Percentiles rank a stretch among this genome's conserved stretches.
phyloP scores from a whole-genome alignment of 2,329 filamentous ascomycete genomes.

The Calycina marina region DNA sequence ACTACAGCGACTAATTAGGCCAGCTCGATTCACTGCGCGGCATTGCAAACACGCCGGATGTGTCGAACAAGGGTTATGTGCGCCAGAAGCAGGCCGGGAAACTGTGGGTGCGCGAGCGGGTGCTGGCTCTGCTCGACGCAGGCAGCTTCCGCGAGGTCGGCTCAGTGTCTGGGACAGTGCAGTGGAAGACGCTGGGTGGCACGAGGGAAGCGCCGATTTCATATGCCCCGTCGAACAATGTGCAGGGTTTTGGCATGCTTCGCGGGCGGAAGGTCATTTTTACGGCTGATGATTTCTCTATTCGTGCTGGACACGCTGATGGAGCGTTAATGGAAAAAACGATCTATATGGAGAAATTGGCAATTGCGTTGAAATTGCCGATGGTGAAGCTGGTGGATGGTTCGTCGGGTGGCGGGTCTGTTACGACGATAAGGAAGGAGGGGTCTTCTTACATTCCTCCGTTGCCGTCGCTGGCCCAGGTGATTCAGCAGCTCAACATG shows the following conservation, averaged over 20 bases:
- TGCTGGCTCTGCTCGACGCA: conserved; percentile 40
- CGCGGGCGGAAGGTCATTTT: conserved; percentile 39
- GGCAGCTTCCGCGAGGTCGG: conserved; percentile 44
- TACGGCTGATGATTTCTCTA: conserved; percentile 49
- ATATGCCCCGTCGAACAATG: conserved; percentile 46
- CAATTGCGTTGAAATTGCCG: conserved; percentile 39
- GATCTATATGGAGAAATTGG: conserved; percentile 46
- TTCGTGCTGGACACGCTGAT: conserved; percentile 49
- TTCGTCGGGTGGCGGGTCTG: conserved; percentile 45
- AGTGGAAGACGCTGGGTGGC: conserved; percentile 35
- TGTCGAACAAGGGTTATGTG: conserved; percentile 40
- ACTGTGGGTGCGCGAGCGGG: conserved; percentile 48
- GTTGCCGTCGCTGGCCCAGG: conserved; percentile 35
- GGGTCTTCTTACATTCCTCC: conserved; percentile 47
- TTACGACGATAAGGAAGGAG: conserved; percentile 39
- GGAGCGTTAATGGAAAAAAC: conserved; percentile 42
- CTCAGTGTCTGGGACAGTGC: conserved; percentile 41
- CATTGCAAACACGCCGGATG: conserved; percentile 39
- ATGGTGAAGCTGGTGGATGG: conserved; percentile 52
- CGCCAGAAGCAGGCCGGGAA: conserved; percentile 49
- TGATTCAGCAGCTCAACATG: conserved; percentile 42
- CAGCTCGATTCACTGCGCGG: conserved; percentile 36
- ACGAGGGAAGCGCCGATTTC: conserved; percentile 31
- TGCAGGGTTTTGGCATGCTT: conserved; percentile 41
- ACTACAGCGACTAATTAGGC: conserved; percentile 46